A percentile compares a stretch with the other conserved stretches of the same genome.
These are phyloP conservation scores for Pestalotiopsis sp. DNA, from an alignment of 2,329 filamentous ascomycete species.

Conservation along the genomic window DNA sequence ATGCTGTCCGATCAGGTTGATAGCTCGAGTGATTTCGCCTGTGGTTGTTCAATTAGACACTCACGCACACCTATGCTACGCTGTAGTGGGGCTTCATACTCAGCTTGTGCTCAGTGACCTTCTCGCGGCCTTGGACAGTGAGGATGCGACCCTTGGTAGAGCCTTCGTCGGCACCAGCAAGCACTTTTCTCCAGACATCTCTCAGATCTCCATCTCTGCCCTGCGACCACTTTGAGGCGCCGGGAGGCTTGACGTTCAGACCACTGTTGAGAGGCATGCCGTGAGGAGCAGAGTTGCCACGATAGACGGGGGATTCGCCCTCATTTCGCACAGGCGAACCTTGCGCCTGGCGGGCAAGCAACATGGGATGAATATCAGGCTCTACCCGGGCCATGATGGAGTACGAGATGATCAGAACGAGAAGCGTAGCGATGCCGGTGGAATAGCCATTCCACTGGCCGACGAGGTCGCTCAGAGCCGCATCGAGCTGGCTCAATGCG, in stretches of 20 bases:
- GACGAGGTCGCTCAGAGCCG: slow-evolving; percentile 67
- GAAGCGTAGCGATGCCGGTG: slow-evolving; percentile 67
- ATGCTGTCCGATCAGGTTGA: slow-evolving; percentile 82
- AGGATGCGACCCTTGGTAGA: slow-evolving; percentile 70
- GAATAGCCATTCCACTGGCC: slow-evolving; percentile 83
- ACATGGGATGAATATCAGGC: slow-evolving; percentile 88
- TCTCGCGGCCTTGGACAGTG: slow-evolving; percentile 77
- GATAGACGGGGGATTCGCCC: slow-evolving; percentile 82
- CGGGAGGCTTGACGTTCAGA: slow-evolving; percentile 79
- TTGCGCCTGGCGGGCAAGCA: slow-evolving; percentile 82
- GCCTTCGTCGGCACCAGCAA: slow-evolving; percentile 67
- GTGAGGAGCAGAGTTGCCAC: slow-evolving; percentile 82
- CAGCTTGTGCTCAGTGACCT: slow-evolving; percentile 71
- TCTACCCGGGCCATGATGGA: slow-evolving; percentile 72
- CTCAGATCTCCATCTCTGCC: slow-evolving; percentile 88
- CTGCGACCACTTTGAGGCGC: slow-evolving; percentile 77
- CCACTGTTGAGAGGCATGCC: slow-evolving; percentile 79
- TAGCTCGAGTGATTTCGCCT: slow-evolving; percentile 79
- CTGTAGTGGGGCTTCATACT: background rate
- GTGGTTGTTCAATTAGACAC: slow-evolving; percentile 26
- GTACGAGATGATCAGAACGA: slow-evolving; percentile 71
- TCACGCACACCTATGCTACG: background rate
- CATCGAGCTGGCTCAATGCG: slow-evolving; percentile 70
- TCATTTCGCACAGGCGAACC: slow-evolving; percentile 78
- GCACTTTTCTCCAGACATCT: slow-evolving; percentile 82